Base-by-base conservation (phyloP, 495 filamentous ascomycete genomes). In the Patellaria atrata region DNA sequence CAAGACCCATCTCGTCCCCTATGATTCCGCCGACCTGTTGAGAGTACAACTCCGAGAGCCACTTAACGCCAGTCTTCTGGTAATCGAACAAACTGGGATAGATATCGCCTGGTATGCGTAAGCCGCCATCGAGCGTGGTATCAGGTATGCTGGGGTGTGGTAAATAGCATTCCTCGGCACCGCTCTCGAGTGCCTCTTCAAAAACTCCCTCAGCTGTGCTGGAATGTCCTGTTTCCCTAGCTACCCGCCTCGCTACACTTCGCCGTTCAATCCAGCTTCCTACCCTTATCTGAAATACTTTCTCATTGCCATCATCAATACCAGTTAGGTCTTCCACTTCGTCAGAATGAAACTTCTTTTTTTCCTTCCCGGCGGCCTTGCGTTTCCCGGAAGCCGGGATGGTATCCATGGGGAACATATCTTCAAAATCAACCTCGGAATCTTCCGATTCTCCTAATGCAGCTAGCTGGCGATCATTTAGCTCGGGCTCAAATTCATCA, bases 1-100 rank as follows among this genome's bases (percentile, higher is more conserved):
- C 89, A 10, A 96, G 65, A 0, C 89, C 89, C 89, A 97, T 97
- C 61, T 97, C 89, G 45, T 97, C 89, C 5, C 85, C 89, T 30
- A 97, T 68, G 36, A 97, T 97, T 10, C 89, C 89, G 15, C 89
- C 89, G 18, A 92, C 83, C 42, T 78, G 67, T 52, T 93, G 81
- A 26, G 72, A 64, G 52, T 93, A 85, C 11, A 97, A 60, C 56
- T 97, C 85, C 58, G 82, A 84, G n/a, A 97, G 65, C 89, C 89
- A 97, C 50, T 91, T 79, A 2, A 96, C 84, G 10, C 86, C 82
- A 1, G 82, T 91, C 50, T 87, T 91, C 45, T 97, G 89, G 45
- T 96, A 97, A 47, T 87, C 78, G 48, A 94, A 97, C 0, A 97
- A 64, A 5, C 77, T 78, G 1, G 82, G 82, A 47, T 77, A 83